These are phyloP conservation scores for Cladorrhinum sp. DNA, from an alignment of 2,329 filamentous ascomycete species.

Conservation along the genomic window DNA sequence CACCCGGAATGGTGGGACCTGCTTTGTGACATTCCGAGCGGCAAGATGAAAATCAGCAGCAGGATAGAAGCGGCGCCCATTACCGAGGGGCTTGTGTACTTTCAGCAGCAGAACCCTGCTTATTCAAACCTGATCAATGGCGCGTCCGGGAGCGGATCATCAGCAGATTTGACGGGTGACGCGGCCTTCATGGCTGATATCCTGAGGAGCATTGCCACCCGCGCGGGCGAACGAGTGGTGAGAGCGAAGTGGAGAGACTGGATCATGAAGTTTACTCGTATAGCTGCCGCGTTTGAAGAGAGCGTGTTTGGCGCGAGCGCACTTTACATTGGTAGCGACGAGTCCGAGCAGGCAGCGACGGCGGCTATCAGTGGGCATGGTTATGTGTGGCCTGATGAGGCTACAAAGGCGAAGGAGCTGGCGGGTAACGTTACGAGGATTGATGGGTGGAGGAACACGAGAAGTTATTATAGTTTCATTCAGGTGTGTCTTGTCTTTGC, in stretches of 20 bases:
- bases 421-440: conserved; percentile 89
- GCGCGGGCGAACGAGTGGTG: conserved; percentile 86
- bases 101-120: conserved; percentile 73
- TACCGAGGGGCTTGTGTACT: conserved; percentile 83
- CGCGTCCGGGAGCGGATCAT: conserved; percentile 33
- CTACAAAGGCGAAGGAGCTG: conserved; percentile 76
- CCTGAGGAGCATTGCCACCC: conserved; percentile 74
- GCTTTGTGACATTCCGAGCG: conserved; percentile 86
- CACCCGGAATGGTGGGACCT: conserved; percentile 99
- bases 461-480: conserved; percentile 94
- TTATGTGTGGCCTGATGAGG: conserved; percentile 90
- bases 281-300: conserved; percentile 93
- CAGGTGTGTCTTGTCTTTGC: conserved; percentile 50
- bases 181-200: conserved; percentile 85
- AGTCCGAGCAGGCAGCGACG: conserved; percentile 41
- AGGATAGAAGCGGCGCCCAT: conserved; percentile 76
- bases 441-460: conserved; percentile 93
- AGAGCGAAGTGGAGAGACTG: conserved; percentile 91
- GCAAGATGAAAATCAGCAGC: conserved; percentile 90
- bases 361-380: conserved; percentile 67
- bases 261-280: conserved; percentile 89
- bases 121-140: conserved; percentile 50
- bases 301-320: conserved; percentile 90
- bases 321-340: conserved; percentile 77
- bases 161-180: conserved; percentile 75